These are phyloP conservation scores for Leavenworthia alabamica DNA, from an alignment of 345 rosid genomes.

Conservation along the genomic window DNA sequence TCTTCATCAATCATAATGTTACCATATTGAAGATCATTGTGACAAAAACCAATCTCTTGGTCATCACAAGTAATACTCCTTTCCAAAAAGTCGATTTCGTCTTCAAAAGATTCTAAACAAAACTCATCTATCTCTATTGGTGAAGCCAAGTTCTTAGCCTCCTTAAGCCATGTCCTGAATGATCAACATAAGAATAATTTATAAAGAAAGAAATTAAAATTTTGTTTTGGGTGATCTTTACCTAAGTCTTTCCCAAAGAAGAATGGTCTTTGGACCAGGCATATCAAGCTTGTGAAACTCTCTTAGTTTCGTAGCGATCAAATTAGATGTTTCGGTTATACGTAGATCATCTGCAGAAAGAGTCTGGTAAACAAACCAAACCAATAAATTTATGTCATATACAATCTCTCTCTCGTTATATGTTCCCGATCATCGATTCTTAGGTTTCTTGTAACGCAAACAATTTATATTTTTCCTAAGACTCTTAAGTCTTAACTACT, in stretches of 20 bases:
- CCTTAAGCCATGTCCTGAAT: conserved; percentile 53
- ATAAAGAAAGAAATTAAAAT: no score
- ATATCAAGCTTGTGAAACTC: conserved; percentile 83
- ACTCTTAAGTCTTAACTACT: no score
- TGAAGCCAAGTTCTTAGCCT: conserved; percentile 54
- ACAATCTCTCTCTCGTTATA: background rate
- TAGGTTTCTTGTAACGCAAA: conserved; percentile 9
- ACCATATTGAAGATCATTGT: conserved; percentile 95
- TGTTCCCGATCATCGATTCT: background rate
- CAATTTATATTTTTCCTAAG: no score
- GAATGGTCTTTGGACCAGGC: conserved; percentile 52
- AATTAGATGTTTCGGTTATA: conserved; percentile 49
- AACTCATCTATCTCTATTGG: conserved; percentile 44
- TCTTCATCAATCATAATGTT: conserved; percentile 95
- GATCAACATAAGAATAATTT: no score
- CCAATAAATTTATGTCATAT: conserved; percentile 15
- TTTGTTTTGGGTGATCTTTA: conserved; percentile 15
- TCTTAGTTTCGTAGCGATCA: conserved; percentile 66
- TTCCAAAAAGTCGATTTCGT: conserved; percentile 55
- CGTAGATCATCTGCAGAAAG: conserved; percentile 85
- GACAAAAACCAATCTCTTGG: conserved; percentile 82
- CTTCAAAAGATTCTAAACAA: conserved; percentile 45
- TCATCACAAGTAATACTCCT: conserved; percentile 34
- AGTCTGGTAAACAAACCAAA: conserved; percentile 52
- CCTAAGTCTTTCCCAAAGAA: conserved; percentile 85